Base-by-base conservation (phyloP, 768 basidiomycete species). In the Lactarius quietus region DNA sequence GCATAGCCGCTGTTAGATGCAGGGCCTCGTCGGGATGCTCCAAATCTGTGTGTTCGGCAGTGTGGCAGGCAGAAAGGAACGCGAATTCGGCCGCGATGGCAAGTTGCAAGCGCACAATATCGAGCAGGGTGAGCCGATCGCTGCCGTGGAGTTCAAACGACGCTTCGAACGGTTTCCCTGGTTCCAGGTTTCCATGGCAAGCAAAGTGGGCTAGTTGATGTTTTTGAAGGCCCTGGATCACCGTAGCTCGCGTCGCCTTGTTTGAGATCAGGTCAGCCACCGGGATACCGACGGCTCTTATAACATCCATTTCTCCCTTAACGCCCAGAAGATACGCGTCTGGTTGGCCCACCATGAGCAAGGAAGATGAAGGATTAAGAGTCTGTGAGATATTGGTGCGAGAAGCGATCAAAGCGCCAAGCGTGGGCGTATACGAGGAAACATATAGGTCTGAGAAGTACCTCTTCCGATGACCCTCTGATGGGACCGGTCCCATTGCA, bases 401-500 rank as follows among this genome's bases (percentile, higher is more conserved):
- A n/a, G 55, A 57, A 3, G 48, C 43, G 52, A 69, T 60, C n/a
- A 69, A 53, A 8, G 68, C 59, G 45, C 33, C 35, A 1, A 69
- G 59, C 3, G 62, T 63, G 3, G 68, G 66, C 14, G 65, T 67
- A 28, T 69, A 69, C 23, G 68, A 69, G 52, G 26, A 59, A 35
- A 67, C 59, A n/a, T 58, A 59, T 33, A 58, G 31, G 15, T 69
- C 60, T 26, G 54, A 59, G 31, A 67, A 52, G 45, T 59, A 57
- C 18, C 12, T 23, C 20, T 33, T 36, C 8, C 43, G 31, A 8
- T n/a, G 26, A n/a, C n/a, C 64, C 6, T 36, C 23, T 33, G 28
- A 31, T 15, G 29, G 33, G 29, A 68, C 61, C n/a, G 57, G 52
- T 23, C 61, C 55, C 20, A 62, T 62, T 15, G 68, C 68, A 29